phyloP scores from a whole-genome alignment of 1,284 basidiomycete genomes.

The Thelephora terrestris region DNA sequence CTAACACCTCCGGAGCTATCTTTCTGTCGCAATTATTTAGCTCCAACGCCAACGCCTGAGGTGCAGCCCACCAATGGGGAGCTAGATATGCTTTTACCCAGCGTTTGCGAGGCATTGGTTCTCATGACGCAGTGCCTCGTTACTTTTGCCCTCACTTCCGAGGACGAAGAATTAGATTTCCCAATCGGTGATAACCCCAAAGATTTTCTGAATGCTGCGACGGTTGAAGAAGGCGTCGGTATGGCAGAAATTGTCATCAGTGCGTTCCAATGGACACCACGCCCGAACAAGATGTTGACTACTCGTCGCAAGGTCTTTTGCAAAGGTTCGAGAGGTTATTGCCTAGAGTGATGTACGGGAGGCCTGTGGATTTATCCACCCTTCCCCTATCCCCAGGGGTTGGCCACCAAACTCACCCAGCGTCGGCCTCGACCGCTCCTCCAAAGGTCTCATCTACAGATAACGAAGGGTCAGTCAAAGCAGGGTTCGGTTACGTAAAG shows the following conservation, averaged over 20 bases:
- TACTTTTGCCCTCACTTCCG: slow-evolving; percentile 50
- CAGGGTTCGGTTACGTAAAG: slow-evolving; percentile 75
- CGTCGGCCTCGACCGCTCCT: neutral
- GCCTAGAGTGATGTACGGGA: slow-evolving; percentile 70
- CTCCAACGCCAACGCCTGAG: slow-evolving; percentile 7
- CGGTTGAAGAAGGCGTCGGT: slow-evolving; percentile 29
- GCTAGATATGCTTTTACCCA: slow-evolving; percentile 58
- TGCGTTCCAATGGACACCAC: slow-evolving; percentile 22
- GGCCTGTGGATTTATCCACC: slow-evolving; percentile 29
- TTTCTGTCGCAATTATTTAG: neutral
- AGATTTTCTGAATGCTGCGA: slow-evolving; percentile 8
- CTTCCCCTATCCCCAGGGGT: slow-evolving; percentile 2
- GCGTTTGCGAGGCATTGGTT: slow-evolving; percentile 71
- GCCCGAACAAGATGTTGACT: neutral
- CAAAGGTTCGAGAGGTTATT: slow-evolving; percentile 53
- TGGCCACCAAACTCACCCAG: neutral
- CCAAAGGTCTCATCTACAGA: neutral
- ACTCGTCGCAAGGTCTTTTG: slow-evolving; percentile 1
- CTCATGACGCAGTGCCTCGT: slow-evolving; percentile 69
- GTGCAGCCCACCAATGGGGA: slow-evolving; percentile 18
- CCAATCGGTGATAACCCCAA: slow-evolving; percentile 6
- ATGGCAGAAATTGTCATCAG: slow-evolving; percentile 54
- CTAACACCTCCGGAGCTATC: neutral
- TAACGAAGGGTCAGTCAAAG: slow-evolving; percentile 13
- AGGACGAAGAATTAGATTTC: slow-evolving; percentile 21